Evolutionary conservation across 176 grass and related monocot genomes (phyloP), one percentile per base, ranked within the genome.

Genomic region (Eleusine indica): DNA sequence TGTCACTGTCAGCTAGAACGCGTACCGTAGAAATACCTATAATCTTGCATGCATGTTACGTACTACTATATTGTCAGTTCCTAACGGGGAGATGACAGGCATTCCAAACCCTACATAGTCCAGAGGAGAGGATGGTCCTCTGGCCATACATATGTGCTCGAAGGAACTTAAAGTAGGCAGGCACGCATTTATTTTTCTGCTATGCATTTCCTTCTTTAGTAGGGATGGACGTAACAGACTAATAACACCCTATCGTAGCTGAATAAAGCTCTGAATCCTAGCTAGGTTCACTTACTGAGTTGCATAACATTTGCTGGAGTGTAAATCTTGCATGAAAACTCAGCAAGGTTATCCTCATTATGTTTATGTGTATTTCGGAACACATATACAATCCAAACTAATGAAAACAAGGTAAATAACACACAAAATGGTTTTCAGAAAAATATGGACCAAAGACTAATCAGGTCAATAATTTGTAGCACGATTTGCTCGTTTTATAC

Each of bases 221-320:
- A 81, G 66, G 66, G 49, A 70, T 69, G 66, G 77, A 74, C 69
- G 69, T 86, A 67, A 86, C 84, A 84, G 30, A 51, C 62, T 67
- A 48, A 42, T 66, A 66, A 78, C 76, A 66, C 76, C 6, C 68
- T 65, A 79, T 42, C 43, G 28, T 64, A 79, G 54, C 54, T 65
- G 25, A 48, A 30, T 13, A 86, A 86, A 37, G n/a, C 44, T 15
- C 16, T 80, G 57, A 7, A 66, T 79, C 61, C 61, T 84, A 84
- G 72, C 49, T 25, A 16, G 43, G 29, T 10, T 63, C 43, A 38
- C 19, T 30, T 29, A 32, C 25, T 30, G 11, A 65, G 3, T 30
- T 32, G 62, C 62, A 16, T 16, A 29, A 4, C 11, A 64, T 64
- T 64, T 64, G 12, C 1, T 67, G 30, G 30, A 67, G 13, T 38